Evolutionary conservation across 176 grass and related monocot genomes (phyloP), one percentile per base, ranked within the genome.

Genomic region (bread wheat (Triticum aestivum)): DNA sequence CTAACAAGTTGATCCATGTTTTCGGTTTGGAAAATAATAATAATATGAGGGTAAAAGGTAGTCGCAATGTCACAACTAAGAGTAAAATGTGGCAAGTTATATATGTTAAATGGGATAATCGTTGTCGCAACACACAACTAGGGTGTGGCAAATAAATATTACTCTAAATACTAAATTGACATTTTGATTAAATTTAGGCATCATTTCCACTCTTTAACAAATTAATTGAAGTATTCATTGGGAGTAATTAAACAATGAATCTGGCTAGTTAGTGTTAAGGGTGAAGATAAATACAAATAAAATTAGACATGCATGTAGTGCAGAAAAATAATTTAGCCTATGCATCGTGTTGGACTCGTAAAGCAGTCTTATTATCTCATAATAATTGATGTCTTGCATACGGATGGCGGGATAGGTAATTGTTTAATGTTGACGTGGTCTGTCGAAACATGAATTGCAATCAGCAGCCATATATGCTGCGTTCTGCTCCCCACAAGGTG

Each of bases 401-500:
- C 7, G 11, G 56, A 59, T 21, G 56, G 7, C 3, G 39, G 20
- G 34, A 68, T 63, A 62, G 10, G 79, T 47, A 64, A 5, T 87
- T 81, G 29, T 87, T 87, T 76, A 88, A 70, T 88, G 76, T 62
- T 85, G 89, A 64, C 63, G 81, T 75, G 69, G 38, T 84, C 17
- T 80, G 69, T 81, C 77, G 85, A 68, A 84, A 84, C 89, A 84
- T 75, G 61, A 77, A 91, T 21, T 84, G 75, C 68, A 87, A 51
- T 84, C 85, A 83, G 37, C 47, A 80, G 54, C 37, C 34, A 79
- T 21, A 58, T 67, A 75, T 49, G 66, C 14, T 68, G 45, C 9
- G 49, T 76, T 76, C 76, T 91, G 85, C 81, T 85, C 85, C 89
- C 81, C 82, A 84, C 62, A 88, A 88, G 85, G 85, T 88, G 89